phyloP scores from a whole-genome alignment of 768 basidiomycete genomes.

The Hebeloma cylindrosporum region DNA sequence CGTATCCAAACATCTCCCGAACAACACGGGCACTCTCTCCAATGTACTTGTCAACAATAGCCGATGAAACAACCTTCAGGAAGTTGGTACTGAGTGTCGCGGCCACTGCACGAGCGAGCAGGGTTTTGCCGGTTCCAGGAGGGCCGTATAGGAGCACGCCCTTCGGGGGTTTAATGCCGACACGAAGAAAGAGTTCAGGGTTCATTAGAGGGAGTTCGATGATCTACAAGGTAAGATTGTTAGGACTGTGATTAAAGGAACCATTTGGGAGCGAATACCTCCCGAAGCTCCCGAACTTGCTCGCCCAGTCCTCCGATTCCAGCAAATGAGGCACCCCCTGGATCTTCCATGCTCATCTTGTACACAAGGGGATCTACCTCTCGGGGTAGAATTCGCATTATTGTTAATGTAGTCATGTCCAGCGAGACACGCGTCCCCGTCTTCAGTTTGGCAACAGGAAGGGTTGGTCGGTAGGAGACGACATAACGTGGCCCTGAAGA shows the following conservation, averaged over 20 bases:
- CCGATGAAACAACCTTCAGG: conserved; percentile 97
- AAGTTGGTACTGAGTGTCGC: conserved; percentile 95
- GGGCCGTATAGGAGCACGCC: conserved; percentile 96
- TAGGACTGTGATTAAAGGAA: conserved; percentile 1
- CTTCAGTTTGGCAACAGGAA: conserved; percentile 92
- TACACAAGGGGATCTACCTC: conserved; percentile 98
- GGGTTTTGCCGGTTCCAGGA: conserved; percentile 95
- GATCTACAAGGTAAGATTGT: conserved; percentile 48
- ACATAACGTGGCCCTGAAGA: conserved; percentile 98
- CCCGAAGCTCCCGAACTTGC: conserved; percentile 94
- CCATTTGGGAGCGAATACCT: conserved; percentile 48
- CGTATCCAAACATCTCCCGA: conserved; percentile 99
- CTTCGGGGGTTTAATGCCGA: conserved; percentile 95
- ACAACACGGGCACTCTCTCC: conserved; percentile 96
- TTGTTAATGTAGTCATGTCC: conserved; percentile 98
- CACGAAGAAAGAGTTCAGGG: conserved; percentile 92
- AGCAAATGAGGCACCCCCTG: conserved; percentile 92
- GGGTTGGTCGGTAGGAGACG: conserved; percentile 91
- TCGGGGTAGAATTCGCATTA: conserved; percentile 97
- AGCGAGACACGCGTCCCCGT: conserved; percentile 92
- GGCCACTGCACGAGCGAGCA: conserved; percentile 94
- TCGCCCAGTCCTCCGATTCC: conserved; percentile 96
- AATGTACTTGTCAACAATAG: conserved; percentile 98
- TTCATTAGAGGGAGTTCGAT: conserved; percentile 94
- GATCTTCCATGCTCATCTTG: conserved; percentile 99